These are phyloP conservation scores for Cardamine occulta DNA, from an alignment of 345 rosid species.

Conservation along the genomic window DNA sequence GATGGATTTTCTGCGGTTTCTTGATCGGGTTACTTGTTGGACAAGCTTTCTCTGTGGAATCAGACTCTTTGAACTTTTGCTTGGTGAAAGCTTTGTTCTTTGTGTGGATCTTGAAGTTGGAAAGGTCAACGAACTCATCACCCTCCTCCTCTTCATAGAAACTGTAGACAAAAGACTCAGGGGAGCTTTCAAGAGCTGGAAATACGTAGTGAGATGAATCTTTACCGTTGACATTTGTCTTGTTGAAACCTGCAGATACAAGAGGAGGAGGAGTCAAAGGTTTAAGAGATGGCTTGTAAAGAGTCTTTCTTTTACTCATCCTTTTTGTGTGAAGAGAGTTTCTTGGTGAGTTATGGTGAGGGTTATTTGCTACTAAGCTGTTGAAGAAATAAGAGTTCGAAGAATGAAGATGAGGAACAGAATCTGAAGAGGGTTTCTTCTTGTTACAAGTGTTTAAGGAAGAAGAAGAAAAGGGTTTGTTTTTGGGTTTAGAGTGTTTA, in stretches of 20 bases:
- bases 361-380: slow-evolving; percentile 41
- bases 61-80: slow-evolving; percentile 40
- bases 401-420: slow-evolving; percentile 32
- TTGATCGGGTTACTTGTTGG: slow-evolving; percentile 29
- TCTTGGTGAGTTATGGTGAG: slow-evolving; percentile 51
- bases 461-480: slow-evolving; percentile 27
- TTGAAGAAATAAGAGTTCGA: slow-evolving; percentile 37
- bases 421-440: slow-evolving; percentile 29
- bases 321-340: slow-evolving; percentile 47
- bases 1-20: slow-evolving; percentile 17
- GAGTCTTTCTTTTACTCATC: slow-evolving; percentile 50
- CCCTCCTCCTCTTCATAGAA: slow-evolving; percentile 31
- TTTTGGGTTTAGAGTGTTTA: not conserved
- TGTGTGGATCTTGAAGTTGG: slow-evolving; percentile 56
- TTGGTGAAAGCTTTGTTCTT: slow-evolving; percentile 32
- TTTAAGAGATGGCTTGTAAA: slow-evolving; percentile 58
- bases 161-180: slow-evolving; percentile 37
- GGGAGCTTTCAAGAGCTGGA: slow-evolving; percentile 50
- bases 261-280: slow-evolving; percentile 41
- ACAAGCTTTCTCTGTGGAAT: slow-evolving; percentile 35
- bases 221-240: slow-evolving; percentile 28
- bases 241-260: slow-evolving; percentile 16
- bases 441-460: slow-evolving; percentile 26
- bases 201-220: slow-evolving; percentile 43
- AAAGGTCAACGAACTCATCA: slow-evolving; percentile 38